phyloP scores from a whole-genome alignment of 2,329 filamentous ascomycete species.

The Aspergillus sp. region DNA sequence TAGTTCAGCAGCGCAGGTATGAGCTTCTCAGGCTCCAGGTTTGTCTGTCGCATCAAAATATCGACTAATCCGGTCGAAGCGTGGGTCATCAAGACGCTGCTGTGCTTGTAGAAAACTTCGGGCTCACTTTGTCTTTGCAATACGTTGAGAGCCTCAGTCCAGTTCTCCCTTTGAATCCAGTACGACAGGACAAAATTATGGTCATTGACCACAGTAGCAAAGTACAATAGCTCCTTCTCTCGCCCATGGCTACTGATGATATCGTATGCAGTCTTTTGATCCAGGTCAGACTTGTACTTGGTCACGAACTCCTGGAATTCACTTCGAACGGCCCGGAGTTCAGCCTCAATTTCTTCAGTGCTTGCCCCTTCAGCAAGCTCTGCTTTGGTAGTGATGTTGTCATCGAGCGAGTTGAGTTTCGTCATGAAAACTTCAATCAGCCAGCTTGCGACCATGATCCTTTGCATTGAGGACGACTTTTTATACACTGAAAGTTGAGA shows the following conservation, averaged over 20 bases:
- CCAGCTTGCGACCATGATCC: constrained; percentile 95
- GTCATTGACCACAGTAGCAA: constrained; percentile 85
- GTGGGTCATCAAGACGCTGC: constrained; percentile 93
- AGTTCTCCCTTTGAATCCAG: constrained; percentile 94
- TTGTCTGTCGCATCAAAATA: constrained; percentile 87
- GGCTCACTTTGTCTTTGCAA: constrained; percentile 91
- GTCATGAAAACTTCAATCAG: constrained; percentile 96
- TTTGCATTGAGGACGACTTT: constrained; percentile 85
- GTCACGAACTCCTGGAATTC: constrained; percentile 89
- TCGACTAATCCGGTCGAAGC: constrained; percentile 86
- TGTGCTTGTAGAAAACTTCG: constrained; percentile 95
- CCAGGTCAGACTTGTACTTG: constrained; percentile 84
- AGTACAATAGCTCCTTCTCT: constrained; percentile 89
- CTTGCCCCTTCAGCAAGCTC: constrained; percentile 76
- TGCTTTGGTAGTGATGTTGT: constrained; percentile 87
- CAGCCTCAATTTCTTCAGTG: constrained; percentile 67
- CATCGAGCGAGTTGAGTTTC: constrained; percentile 91
- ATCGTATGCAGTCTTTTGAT: constrained; percentile 91
- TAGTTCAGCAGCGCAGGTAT: constrained; percentile 95
- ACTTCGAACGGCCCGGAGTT: constrained; percentile 70
- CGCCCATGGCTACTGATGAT: constrained; percentile 94
- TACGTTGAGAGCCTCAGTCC: constrained; percentile 83
- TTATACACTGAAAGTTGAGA: constrained; percentile 82
- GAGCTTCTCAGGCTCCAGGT: constrained; percentile 81
- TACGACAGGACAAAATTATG: constrained; percentile 95